Evolutionary conservation across 1,284 basidiomycete species (phyloP).

Genomic region (Cutaneotrichosporon cavernicola): DNA sequence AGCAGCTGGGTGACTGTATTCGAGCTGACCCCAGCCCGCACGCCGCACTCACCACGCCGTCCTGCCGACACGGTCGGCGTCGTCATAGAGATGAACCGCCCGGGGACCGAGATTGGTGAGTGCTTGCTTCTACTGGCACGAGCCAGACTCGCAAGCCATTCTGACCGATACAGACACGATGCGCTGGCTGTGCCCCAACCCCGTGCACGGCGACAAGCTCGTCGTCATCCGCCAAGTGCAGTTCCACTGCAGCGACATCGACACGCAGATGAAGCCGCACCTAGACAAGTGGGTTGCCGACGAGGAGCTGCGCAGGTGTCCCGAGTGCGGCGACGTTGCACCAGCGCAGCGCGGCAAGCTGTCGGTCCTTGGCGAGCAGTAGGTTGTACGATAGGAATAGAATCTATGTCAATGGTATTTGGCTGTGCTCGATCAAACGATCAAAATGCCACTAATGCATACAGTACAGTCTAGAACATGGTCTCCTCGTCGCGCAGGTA

Average conservation of each 20-base stretch:
- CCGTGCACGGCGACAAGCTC: slow-evolving; percentile 64
- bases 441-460: slow-evolving; percentile 22
- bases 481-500: slow-evolving; percentile 87
- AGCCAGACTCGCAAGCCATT: neutral
- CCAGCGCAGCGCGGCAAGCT: slow-evolving; percentile 31
- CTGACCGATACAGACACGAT: slow-evolving; percentile 66
- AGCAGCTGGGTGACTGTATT: no score
- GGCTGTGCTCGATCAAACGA: neutral
- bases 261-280: slow-evolving; percentile 88
- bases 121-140: neutral
- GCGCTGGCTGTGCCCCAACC: slow-evolving; percentile 85
- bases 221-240: slow-evolving; percentile 80
- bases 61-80: slow-evolving; percentile 88
- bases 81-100: slow-evolving; percentile 89
- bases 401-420: neutral
- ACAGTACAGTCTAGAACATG: slow-evolving; percentile 48
- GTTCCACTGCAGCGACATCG: slow-evolving; percentile 88
- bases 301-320: slow-evolving; percentile 66
- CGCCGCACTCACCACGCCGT: slow-evolving; percentile 90
- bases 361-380: slow-evolving; percentile 3
- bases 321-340: slow-evolving; percentile 67
- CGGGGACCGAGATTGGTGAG: slow-evolving; percentile 57
- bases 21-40: slow-evolving; percentile 65
- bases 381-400: neutral
- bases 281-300: slow-evolving; percentile 73